Conservation (phyloP, 306 rosid species). For the Echinosophora koreensis region DNA sequence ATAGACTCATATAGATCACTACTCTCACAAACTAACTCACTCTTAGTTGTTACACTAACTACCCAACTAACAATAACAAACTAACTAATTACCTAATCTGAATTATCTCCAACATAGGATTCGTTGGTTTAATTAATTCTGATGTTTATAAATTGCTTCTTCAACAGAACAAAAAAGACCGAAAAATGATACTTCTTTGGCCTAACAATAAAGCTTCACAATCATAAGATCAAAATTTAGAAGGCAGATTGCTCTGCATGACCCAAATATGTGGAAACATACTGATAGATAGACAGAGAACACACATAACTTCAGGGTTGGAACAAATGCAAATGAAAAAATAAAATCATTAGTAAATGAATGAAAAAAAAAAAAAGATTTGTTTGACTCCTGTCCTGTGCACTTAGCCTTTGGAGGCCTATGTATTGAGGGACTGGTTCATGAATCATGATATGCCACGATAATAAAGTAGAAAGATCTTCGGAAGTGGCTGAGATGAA, state of each 20-base stretch:
- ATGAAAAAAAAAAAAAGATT: not conserved
- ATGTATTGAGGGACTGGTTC: not conserved
- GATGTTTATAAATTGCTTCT: not conserved
- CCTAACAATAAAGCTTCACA: not conserved
- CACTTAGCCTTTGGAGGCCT: not conserved
- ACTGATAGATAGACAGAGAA: not conserved
- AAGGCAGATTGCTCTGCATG: conserved; percentile 22
- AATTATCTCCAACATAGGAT: no score
- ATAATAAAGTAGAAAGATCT: conserved; percentile 14
- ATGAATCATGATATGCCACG: conserved; percentile 38
- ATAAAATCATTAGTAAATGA: not conserved
- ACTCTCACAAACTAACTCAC: no score
- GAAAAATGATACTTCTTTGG: conserved; percentile 4
- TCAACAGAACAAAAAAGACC: not conserved
- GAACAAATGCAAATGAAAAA: not conserved
- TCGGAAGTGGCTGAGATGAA: conserved; percentile 22
- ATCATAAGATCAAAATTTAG: conserved; percentile 3
- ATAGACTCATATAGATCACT: no score
- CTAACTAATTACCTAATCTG: no score
- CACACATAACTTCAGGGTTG: conserved; percentile 34
- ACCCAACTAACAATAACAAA: no score
- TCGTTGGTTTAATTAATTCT: conserved; percentile 2
- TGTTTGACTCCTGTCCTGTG: not conserved
- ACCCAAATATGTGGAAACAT: not conserved
- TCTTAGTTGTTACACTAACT: no score